A percentile compares a stretch with the other conserved stretches of the same genome.
These are phyloP conservation scores for Talaromyces piceae DNA, from an alignment of 2,329 filamentous ascomycete species.

Conservation along the genomic window DNA sequence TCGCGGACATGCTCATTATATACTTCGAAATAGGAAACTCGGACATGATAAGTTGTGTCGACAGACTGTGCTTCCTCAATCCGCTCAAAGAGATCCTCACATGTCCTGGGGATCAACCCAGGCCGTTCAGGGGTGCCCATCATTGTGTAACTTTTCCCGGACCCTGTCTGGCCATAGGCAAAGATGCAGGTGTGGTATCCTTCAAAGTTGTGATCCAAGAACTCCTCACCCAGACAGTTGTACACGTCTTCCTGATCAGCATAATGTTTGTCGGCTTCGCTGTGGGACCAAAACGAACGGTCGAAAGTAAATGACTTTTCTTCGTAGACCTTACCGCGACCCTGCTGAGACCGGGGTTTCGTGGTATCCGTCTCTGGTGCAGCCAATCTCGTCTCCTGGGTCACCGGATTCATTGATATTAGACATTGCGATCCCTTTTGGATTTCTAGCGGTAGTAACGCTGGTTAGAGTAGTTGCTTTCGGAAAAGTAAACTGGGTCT, in stretches of 20 bases:
- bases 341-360: constrained; percentile 54
- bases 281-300: constrained; percentile 96
- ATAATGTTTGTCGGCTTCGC: constrained; percentile 72
- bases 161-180: constrained; percentile 95
- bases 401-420: constrained; percentile 81
- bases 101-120: constrained; percentile 89
- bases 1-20: constrained; percentile 99
- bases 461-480: constrained; percentile 10
- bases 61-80: constrained; percentile 79
- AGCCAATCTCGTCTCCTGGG: constrained; percentile 74
- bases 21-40: constrained; percentile 97
- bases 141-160: constrained; percentile 96
- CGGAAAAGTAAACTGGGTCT: constrained; percentile 30
- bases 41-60: constrained; percentile 92
- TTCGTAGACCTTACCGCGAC: constrained; percentile 64
- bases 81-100: constrained; percentile 89
- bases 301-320: constrained; percentile 94
- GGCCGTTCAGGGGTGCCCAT: constrained; percentile 84
- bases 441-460: constrained; percentile 52
- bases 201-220: constrained; percentile 98
- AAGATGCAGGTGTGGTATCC: constrained; percentile 99
- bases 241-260: constrained; percentile 91
- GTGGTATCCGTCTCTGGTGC: constrained; percentile 56
- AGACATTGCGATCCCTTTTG: constrained; percentile 76
- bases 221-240: constrained; percentile 88